Base-by-base conservation (phyloP, 768 basidiomycete species). In the Trametes gibbosa region DNA sequence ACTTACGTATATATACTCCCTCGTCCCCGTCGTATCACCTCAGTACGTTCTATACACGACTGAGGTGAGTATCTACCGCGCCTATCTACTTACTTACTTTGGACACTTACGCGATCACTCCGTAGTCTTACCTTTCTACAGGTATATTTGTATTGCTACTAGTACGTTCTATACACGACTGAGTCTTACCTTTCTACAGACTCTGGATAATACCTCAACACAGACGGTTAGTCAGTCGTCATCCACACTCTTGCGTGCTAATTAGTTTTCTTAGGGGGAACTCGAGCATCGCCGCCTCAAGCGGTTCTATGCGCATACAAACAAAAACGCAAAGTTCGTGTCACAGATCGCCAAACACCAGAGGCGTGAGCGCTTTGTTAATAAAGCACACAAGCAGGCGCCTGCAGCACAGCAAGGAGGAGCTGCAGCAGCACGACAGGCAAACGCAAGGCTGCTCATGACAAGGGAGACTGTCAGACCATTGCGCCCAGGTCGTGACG, bases 271-370 rank as follows among this genome's bases (percentile, higher is more conserved):
- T 13, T 29, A 65, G 64, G 57, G 62, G 14, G 64, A 65, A 41
- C 50, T 59, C 23, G 52, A 58, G 41, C 62, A 65, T 52, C 46
- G 57, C 14, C 29, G 35, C 21, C 19, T 57, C 29, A 65, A 65
- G 49, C 32, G 27, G 4, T 34, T 53, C 17, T 56, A 52, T 21
- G 37, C 10, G 23, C 48, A 16, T 5, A 59, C 61, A 8, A 65
- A 59, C 52, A 57, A 58, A 58, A 56, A 63, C 3, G 29, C 48
- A 2, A 8, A 57, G 34, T 47, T 59, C 27, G 50, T 45, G 12
- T 21, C 27, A 23, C 61, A 59, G 39, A 39, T 62, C 14, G 47
- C 56, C 13, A 58, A 37, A 0, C 66, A 68, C 6, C 59, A 72
- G 34, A 34, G 54, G 1, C 48, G 67, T 32, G 54, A 69, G 50